Evolutionary conservation across 2,329 filamentous ascomycete genomes (phyloP).

Genomic region (Xylaria sp.): DNA sequence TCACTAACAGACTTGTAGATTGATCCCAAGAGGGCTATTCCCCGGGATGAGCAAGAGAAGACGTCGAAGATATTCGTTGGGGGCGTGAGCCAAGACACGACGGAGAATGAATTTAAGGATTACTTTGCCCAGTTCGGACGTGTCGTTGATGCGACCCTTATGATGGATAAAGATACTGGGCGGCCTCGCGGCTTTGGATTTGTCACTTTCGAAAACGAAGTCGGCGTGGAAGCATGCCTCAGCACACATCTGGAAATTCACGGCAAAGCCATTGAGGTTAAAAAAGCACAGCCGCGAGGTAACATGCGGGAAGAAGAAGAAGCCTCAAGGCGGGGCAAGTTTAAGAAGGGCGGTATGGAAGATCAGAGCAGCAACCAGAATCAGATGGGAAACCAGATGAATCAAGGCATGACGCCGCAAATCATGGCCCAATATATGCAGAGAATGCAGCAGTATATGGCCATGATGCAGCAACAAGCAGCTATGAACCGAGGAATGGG

Average conservation of each 20-base stretch:
- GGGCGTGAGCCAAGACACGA: constrained; percentile 96
- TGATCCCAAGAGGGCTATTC: constrained; percentile 96
- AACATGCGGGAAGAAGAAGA: constrained; percentile 94
- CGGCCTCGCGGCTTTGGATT: constrained; percentile 96
- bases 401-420: constrained; percentile 81
- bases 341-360: constrained; percentile 65
- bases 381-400: constrained; percentile 49
- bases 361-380: constrained; percentile 48
- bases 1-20: constrained; percentile 69
- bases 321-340: constrained; percentile 69
- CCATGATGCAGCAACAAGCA: constrained; percentile 94
- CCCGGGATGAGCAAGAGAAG: constrained; percentile 96
- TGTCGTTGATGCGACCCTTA: constrained; percentile 95
- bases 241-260: constrained; percentile 88
- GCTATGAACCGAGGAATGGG: constrained; percentile 79
- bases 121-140: constrained; percentile 98
- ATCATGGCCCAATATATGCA: constrained; percentile 99
- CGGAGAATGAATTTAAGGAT: constrained; percentile 93
- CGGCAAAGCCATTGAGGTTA: constrained; percentile 96
- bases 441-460: constrained; percentile 97
- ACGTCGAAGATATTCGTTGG: constrained; percentile 99
- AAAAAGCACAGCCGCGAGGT: constrained; percentile 94
- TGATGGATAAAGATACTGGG: constrained; percentile 99
- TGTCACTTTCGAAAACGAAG: constrained; percentile 96
- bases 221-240: constrained; percentile 91